Conservation (phyloP, 78 protist species). For the Andalucia godoyi region DNA sequence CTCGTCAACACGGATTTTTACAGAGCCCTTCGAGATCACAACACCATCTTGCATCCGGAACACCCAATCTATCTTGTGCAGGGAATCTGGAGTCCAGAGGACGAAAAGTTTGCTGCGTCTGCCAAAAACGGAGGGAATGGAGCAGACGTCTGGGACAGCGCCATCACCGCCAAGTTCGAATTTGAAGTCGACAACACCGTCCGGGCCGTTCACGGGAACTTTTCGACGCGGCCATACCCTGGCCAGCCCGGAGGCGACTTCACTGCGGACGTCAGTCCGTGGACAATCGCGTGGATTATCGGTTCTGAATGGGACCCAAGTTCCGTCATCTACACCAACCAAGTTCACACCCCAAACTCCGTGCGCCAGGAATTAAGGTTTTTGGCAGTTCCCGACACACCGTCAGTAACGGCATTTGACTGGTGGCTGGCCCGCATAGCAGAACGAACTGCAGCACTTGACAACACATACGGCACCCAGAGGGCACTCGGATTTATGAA, state of each 20-base stretch:
- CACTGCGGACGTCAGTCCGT: background rate
- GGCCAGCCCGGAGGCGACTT: background rate
- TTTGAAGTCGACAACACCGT: background rate
- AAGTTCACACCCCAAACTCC: background rate
- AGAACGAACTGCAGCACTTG: background rate
- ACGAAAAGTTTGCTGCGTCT: background rate
- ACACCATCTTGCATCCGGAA: background rate
- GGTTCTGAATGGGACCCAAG: background rate
- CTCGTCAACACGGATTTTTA: background rate
- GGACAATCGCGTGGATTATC: background rate
- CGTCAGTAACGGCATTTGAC: constrained; percentile 4
- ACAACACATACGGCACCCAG: background rate
- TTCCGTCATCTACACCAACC: background rate
- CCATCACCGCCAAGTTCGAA: background rate
- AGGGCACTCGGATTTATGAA: background rate
- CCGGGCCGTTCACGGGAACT: background rate
- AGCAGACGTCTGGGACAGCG: background rate
- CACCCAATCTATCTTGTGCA: background rate
- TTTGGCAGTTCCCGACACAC: background rate
- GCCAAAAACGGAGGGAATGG: too few relatives aligned
- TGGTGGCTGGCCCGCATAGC: constrained; percentile 3
- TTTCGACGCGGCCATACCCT: background rate
- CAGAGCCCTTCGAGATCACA: background rate
- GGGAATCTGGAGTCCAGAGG: background rate
- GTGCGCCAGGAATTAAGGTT: background rate